Evolutionary conservation across 768 basidiomycete species (phyloP).

Genomic region (Naganishia friedmannii): DNA sequence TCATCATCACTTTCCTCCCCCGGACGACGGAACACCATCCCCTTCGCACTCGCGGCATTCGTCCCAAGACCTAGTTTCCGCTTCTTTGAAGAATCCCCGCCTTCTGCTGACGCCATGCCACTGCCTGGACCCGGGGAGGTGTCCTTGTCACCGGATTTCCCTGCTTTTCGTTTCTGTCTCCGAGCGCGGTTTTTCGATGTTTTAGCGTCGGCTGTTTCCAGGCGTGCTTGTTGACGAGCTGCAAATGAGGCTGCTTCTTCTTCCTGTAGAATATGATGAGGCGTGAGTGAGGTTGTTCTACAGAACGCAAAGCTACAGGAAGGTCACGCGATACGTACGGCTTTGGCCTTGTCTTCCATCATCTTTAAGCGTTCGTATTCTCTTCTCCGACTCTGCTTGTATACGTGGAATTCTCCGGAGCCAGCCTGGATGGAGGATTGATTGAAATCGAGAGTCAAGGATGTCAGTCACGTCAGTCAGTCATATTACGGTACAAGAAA

Average conservation of each 20-base stretch:
- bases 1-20: conserved; percentile 59
- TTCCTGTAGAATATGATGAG: conserved; percentile 59
- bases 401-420: conserved; percentile 96
- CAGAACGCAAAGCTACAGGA: conserved; percentile 3
- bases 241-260: conserved; percentile 70
- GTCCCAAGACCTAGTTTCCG: conserved; percentile 62
- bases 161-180: conserved; percentile 85
- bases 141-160: conserved; percentile 51
- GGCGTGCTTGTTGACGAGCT: conserved; percentile 66
- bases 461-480: neutral
- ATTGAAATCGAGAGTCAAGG: neutral
- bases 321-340: conserved; percentile 57
- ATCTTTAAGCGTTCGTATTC: conserved; percentile 93
- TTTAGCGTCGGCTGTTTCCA: conserved; percentile 73
- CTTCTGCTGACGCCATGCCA: conserved; percentile 24
- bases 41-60: conserved; percentile 61
- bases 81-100: conserved; percentile 66
- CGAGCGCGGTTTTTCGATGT: conserved; percentile 94
- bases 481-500: too few species aligned
- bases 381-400: conserved; percentile 86
- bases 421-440: conserved; percentile 58
- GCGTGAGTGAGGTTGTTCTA: neutral
- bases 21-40: conserved; percentile 61
- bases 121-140: conserved; percentile 10
- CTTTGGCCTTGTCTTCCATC: conserved; percentile 75